phyloP scores from a whole-genome alignment of 768 basidiomycete genomes.

The Gymnopilus dilepis region DNA sequence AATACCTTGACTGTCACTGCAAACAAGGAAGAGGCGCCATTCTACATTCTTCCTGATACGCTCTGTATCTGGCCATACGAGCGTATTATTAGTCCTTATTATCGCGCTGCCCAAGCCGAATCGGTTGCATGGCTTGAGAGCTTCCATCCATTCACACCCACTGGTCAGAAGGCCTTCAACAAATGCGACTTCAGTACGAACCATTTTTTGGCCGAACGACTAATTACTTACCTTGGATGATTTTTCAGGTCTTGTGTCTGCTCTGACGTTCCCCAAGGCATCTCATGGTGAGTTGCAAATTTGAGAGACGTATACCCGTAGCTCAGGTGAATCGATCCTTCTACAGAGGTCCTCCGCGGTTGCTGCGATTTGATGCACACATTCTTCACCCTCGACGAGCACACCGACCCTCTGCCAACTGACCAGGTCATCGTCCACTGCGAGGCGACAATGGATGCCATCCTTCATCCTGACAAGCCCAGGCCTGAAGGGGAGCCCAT shows the following conservation, averaged over 20 bases:
- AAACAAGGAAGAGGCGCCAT: not conserved
- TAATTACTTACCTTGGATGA: not conserved
- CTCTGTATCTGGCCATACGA: conserved; percentile 19
- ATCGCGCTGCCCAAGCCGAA: conserved; percentile 7
- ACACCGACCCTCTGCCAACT: conserved; percentile 10
- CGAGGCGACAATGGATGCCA: conserved; percentile 13
- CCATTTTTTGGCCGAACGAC: not conserved
- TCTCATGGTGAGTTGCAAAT: conserved; percentile 2
- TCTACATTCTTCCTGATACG: conserved; percentile 15
- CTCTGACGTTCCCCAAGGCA: conserved; percentile 11
- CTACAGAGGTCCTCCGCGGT: conserved; percentile 13
- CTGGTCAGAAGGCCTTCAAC: conserved; percentile 7
- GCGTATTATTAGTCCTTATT: conserved; percentile 14
- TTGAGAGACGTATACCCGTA: not conserved
- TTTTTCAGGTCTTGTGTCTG: conserved; percentile 6
- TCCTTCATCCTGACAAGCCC: conserved; percentile 9
- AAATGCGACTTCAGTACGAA: conserved; percentile 19
- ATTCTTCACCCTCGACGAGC: conserved; percentile 16
- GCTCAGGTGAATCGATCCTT: not conserved
- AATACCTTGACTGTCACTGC: not conserved
- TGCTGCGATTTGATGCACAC: conserved; percentile 20
- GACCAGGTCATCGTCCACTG: not conserved
- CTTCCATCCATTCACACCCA: conserved; percentile 7
- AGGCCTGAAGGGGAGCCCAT: not conserved
- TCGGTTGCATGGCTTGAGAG: conserved; percentile 14